Conservation (phyloP, 2,329 filamentous ascomycete genomes). For the Alternaria hordeiaustralica region DNA sequence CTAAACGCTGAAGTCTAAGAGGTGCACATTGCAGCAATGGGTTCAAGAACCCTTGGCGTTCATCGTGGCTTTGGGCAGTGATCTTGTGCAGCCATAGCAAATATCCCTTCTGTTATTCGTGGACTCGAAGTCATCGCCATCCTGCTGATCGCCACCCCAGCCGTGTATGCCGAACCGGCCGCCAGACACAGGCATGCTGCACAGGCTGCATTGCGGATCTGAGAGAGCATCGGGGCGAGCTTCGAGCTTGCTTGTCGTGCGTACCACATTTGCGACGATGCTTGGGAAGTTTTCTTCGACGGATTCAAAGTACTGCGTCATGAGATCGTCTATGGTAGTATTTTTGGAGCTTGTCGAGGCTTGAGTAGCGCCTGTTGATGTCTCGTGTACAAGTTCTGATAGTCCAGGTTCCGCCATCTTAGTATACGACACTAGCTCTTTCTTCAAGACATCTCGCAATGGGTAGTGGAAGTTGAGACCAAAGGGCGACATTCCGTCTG, state of each 20-base stretch:
- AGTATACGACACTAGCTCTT: constrained; percentile 76
- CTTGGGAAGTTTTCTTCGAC: constrained; percentile 87
- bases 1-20: neutral
- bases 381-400: constrained; percentile 44
- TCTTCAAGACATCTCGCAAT: constrained; percentile 81
- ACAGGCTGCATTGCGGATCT: constrained; percentile 66
- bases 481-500: constrained; percentile 71
- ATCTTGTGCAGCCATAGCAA: constrained; percentile 78
- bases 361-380: constrained; percentile 30
- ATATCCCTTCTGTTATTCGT: constrained; percentile 45
- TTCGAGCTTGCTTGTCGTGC: constrained; percentile 83
- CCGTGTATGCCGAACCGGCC: constrained; percentile 69
- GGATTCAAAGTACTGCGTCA: constrained; percentile 84
- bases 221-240: constrained; percentile 46
- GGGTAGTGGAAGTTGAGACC: constrained; percentile 75
- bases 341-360: constrained; percentile 70
- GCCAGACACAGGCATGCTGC: constrained; percentile 70
- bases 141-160: constrained; percentile 63
- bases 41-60: constrained; percentile 3
- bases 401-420: constrained; percentile 62
- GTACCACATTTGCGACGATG: constrained; percentile 93
- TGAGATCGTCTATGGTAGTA: constrained; percentile 88
- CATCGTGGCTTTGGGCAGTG: constrained; percentile 40
- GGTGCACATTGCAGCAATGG: neutral
- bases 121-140: constrained; percentile 32